A percentile compares a stretch with the other conserved stretches of the same genome.
These are phyloP conservation scores for Boletus speciosus DNA, from an alignment of 768 basidiomycete species.

Conservation along the genomic window DNA sequence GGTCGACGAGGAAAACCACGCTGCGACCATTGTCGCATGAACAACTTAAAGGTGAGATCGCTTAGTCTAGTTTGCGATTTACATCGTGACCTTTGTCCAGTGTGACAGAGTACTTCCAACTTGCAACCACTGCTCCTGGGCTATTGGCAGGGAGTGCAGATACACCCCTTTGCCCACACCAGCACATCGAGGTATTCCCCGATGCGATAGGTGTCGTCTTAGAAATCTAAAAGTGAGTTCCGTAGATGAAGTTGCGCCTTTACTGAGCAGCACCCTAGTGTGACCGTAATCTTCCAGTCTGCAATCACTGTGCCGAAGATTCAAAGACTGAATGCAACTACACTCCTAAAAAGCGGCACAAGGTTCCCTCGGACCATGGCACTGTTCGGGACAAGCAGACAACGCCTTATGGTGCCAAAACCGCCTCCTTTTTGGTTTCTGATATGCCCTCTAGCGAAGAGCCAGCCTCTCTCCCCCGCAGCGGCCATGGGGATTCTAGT, in stretches of 20 bases:
- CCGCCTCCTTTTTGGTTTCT: conserved; percentile 47
- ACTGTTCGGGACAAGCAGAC: conserved; percentile 35
- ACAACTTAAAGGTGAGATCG: conserved; percentile 63
- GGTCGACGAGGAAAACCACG: conserved; percentile 71
- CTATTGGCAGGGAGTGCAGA: conserved; percentile 59
- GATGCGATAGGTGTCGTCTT: conserved; percentile 67
- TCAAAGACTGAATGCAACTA: conserved; percentile 62
- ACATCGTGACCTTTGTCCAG: conserved; percentile 33
- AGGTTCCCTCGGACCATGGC: conserved; percentile 44
- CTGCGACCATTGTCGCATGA: conserved; percentile 68
- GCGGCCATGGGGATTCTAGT: conserved; percentile 23
- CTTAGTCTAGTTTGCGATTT: neutral
- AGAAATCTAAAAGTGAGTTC: conserved; percentile 60
- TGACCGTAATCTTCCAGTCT: conserved; percentile 67
- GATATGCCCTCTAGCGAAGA: conserved; percentile 37
- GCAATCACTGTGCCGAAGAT: conserved; percentile 59
- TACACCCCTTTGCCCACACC: conserved; percentile 74
- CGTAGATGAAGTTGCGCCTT: neutral
- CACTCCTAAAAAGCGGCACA: conserved; percentile 68
- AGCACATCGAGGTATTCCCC: conserved; percentile 70
- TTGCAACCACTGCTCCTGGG: conserved; percentile 71
- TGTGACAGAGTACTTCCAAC: conserved; percentile 68
- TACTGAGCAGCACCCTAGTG: conserved; percentile 41
- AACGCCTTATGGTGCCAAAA: conserved; percentile 43
- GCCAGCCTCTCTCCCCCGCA: conserved; percentile 8